These are phyloP conservation scores for Tetrahymena borealis DNA, from an alignment of 73 alveolate species.

Conservation along the genomic window DNA sequence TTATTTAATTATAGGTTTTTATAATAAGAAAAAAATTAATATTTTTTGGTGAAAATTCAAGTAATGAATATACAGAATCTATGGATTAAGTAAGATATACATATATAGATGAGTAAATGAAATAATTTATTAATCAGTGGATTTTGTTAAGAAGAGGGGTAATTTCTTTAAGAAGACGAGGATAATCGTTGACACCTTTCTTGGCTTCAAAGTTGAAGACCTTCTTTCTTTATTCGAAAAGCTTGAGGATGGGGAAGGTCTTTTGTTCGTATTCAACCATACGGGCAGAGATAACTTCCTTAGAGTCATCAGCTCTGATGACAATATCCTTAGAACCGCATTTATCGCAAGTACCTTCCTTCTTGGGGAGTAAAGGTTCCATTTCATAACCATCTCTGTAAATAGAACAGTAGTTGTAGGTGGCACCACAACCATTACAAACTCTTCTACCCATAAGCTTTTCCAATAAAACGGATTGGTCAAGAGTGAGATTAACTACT, in stretches of 20 bases:
- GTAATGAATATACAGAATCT: too few species aligned
- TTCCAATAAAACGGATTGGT: constrained; percentile 21
- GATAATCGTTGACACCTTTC: constrained; percentile 39
- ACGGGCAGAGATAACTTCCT: constrained; percentile 15
- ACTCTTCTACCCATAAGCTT: constrained; percentile 41
- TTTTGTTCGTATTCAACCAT: not conserved
- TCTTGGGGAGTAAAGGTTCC: constrained; percentile 47
- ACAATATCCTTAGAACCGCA: constrained; percentile 31
- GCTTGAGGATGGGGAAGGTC: not conserved
- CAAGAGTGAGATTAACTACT: constrained; percentile 36
- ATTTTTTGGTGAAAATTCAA: too few species aligned
- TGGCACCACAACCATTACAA: constrained; percentile 31
- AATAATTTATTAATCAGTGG: too few species aligned
- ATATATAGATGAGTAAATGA: too few species aligned
- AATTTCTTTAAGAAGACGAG: constrained; percentile 11
- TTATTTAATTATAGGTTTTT: too few species aligned
- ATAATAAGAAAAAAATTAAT: too few species aligned
- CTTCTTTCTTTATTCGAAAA: constrained; percentile 37
- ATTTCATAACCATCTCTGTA: constrained; percentile 43
- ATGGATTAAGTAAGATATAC: too few species aligned
- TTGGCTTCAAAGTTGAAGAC: constrained; percentile 35
- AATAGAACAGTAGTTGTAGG: constrained; percentile 30
- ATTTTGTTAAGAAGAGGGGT: not conserved
- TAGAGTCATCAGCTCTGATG: constrained; percentile 38
- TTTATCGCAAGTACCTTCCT: constrained; percentile 37